Conservation (phyloP, 495 filamentous ascomycete species). For the Aspergillus bertholletiae region DNA sequence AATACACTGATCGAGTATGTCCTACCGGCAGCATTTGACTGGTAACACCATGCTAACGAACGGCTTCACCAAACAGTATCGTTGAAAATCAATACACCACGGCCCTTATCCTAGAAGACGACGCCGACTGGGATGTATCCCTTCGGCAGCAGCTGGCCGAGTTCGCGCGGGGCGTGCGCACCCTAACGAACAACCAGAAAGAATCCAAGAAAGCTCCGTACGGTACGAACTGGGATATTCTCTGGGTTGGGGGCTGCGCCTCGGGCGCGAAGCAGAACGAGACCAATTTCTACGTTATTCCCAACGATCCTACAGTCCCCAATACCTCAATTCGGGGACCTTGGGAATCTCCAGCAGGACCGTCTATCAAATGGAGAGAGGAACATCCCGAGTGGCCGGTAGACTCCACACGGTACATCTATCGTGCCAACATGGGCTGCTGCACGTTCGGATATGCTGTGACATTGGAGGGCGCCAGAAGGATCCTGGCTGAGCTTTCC, state of each 20-base stretch:
- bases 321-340: constrained; percentile 12
- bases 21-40: not conserved
- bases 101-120: constrained; percentile 56
- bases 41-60: not conserved
- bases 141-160: constrained; percentile 49
- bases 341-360: constrained; percentile 8
- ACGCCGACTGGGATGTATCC: constrained; percentile 54
- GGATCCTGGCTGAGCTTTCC: constrained; percentile 39
- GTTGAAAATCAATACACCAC: constrained; percentile 41
- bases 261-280: constrained; percentile 20
- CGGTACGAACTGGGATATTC: constrained; percentile 55
- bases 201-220: constrained; percentile 43
- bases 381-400: constrained; percentile 15
- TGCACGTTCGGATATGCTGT: constrained; percentile 48
- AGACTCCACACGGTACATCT: constrained; percentile 32
- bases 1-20: constrained; percentile 28
- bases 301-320: constrained; percentile 27
- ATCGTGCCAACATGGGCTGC: constrained; percentile 21
- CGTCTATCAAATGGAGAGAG: constrained; percentile 18
- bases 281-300: constrained; percentile 26
- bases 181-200: constrained; percentile 22
- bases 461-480: constrained; percentile 48
- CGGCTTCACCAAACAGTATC: constrained; percentile 18
- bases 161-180: constrained; percentile 33
- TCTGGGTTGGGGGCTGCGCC: constrained; percentile 54